Evolutionary conservation across 305 asterid species (phyloP).

Genomic region (Solanum aculeatissimum): DNA sequence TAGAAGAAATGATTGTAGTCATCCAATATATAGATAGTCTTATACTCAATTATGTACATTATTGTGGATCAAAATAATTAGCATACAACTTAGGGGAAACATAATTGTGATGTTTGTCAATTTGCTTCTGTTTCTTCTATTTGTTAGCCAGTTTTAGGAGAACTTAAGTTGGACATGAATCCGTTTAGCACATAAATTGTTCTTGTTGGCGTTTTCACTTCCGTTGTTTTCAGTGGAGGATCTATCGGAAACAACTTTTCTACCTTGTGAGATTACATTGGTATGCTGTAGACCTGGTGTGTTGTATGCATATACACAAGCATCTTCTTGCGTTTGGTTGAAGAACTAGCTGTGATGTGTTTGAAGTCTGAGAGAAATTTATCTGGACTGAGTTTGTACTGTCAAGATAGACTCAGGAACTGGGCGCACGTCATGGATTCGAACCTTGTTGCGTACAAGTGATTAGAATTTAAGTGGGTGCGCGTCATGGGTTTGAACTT

Average conservation of each 20-base stretch:
- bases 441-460: neutral
- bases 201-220: neutral
- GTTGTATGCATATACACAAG: too few relatives aligned
- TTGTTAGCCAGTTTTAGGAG: neutral
- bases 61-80: slow-evolving; percentile 15
- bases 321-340: too few relatives aligned
- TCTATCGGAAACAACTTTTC: neutral
- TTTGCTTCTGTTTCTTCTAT: neutral
- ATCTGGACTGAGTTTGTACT: too few relatives aligned
- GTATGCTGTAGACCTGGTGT: too few relatives aligned
- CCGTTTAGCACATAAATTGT: neutral
- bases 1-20: slow-evolving; percentile 14
- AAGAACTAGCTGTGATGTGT: too few relatives aligned
- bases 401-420: neutral
- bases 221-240: neutral
- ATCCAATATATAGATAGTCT: slow-evolving; percentile 12
- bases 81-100: neutral
- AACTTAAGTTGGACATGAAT: neutral
- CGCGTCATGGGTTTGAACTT: too few relatives aligned
- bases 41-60: slow-evolving; percentile 20
- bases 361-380: too few relatives aligned
- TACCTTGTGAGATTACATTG: too few relatives aligned
- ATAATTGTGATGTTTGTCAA: neutral
- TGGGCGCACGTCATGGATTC: too few relatives aligned
- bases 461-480: too few relatives aligned